Evolutionary conservation across 768 basidiomycete species (phyloP).

Genomic region (Leccinum disarticulatum): DNA sequence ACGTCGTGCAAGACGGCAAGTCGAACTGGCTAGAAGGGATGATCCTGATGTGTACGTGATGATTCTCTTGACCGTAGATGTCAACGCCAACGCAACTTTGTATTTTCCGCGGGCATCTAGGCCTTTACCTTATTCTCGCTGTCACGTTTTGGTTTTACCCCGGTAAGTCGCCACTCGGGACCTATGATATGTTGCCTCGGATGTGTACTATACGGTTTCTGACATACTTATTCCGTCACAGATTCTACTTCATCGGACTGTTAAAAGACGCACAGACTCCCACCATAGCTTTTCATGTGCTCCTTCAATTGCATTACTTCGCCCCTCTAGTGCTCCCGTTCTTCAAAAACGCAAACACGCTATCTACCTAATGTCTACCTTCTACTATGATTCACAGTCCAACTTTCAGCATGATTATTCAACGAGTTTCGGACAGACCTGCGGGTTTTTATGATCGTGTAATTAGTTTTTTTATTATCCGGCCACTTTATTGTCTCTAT

Average conservation of each 20-base stretch:
- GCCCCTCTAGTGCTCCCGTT: background rate
- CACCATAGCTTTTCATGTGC: background rate
- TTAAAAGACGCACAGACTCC: slow-evolving; percentile 1
- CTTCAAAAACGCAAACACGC: background rate
- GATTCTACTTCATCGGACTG: background rate
- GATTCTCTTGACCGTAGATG: too few relatives aligned
- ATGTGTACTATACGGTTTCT: background rate
- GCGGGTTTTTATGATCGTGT: background rate
- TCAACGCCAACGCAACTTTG: background rate
- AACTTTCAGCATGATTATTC: background rate
- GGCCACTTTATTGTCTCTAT: background rate
- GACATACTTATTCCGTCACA: slow-evolving; percentile 7
- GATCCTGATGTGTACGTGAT: slow-evolving; percentile 61
- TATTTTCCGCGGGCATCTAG: slow-evolving; percentile 21
- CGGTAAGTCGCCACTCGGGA: slow-evolving; percentile 28
- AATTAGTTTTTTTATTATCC: background rate
- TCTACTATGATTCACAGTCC: background rate
- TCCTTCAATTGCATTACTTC: background rate
- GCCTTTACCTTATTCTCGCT: slow-evolving; percentile 56
- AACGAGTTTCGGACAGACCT: background rate
- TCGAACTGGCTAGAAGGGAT: slow-evolving; percentile 93
- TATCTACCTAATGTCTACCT: background rate
- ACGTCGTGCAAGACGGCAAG: slow-evolving; percentile 81
- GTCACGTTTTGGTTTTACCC: slow-evolving; percentile 57
- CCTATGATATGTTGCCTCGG: background rate